Evolutionary conservation across 441 rosid species (phyloP), one percentile per base, ranked within the genome.

Genomic region (Syzygium syzygioides): DNA sequence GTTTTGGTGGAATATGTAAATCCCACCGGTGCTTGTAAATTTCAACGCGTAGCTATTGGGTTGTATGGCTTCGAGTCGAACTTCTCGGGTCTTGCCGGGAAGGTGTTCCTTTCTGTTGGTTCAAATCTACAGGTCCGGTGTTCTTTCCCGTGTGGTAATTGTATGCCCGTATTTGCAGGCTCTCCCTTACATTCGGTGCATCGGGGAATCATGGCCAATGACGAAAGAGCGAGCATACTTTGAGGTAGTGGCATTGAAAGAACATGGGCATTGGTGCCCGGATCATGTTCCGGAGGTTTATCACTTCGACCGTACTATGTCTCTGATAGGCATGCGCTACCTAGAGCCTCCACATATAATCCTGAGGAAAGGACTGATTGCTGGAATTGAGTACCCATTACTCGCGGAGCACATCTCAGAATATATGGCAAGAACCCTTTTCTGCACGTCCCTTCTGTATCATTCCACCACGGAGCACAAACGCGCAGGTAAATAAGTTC

Each of bases 191-290:
- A 14, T 98, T 41, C 97, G 99, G 2, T 91, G 91, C 87, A 96
- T 98, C 14, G 99, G 99, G 85, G 99, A 96, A 86, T 94, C 99
- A 1, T 97, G 98, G 99, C 97, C 99, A 28, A 94, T 98, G 98
- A 95, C 97, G 2, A 97, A 95, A 92, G 98, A 97, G 91, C 91
- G 99, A 88, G 96, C 98, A 34, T 96, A 95, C 89, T 98, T 96
- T 86, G 99, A 98, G 92, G 94, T 94, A 7, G 9, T 89, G 26
- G 93, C 97, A 20, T 91, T 95, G 91, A 92, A 91, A 90, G 95
- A 94, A 90, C 97, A 96, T 56, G 96, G 97, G 30, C 86, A n/a
- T 41, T 91, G 94, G 88, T 93, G 96, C 56, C 95, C 96, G 0
- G 93, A 92, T 88, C 97, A 95, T 94, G 98, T 95, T 87, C 99